Evolutionary conservation across 2,329 filamentous ascomycete species (phyloP).

Genomic region (Trichoderma endophyticum): DNA sequence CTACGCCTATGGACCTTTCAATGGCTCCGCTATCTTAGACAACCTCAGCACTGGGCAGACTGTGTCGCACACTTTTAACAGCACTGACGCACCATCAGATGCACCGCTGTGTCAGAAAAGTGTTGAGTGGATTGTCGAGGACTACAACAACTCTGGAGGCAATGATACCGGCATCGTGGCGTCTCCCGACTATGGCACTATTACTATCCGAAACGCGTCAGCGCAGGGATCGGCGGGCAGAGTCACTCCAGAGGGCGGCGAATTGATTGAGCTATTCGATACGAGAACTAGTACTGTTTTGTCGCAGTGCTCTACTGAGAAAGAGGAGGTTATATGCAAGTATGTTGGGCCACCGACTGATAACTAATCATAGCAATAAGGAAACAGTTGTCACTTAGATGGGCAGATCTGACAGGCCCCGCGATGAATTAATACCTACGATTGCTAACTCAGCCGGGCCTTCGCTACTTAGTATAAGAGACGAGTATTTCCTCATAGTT

Average conservation of each 20-base stretch:
- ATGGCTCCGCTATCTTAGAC: conserved; percentile 32
- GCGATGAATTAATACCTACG: too few species aligned
- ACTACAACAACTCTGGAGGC: conserved; percentile 25
- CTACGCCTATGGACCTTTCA: conserved; percentile 26
- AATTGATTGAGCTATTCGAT: background rate
- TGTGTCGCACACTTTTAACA: conserved; percentile 50
- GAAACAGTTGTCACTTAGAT: background rate
- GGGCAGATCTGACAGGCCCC: too few species aligned
- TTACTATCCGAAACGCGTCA: conserved; percentile 27
- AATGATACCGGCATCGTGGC: conserved; percentile 25
- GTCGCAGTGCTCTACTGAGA: background rate
- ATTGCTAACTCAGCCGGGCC: too few species aligned
- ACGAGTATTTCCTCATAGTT: too few species aligned
- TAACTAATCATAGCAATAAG: background rate
- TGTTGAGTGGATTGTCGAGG: conserved; percentile 62
- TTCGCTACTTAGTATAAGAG: too few species aligned
- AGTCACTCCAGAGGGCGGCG: conserved; percentile 19
- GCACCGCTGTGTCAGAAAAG: conserved; percentile 51
- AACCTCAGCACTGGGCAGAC: conserved; percentile 51
- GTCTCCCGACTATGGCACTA: conserved; percentile 31
- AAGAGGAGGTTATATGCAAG: background rate
- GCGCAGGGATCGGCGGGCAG: conserved; percentile 26
- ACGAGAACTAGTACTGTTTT: background rate
- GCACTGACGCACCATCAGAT: conserved; percentile 40
- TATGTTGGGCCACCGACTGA: background rate